Conservation (phyloP, 2,329 filamentous ascomycete species). For the Penicillium sp. region DNA sequence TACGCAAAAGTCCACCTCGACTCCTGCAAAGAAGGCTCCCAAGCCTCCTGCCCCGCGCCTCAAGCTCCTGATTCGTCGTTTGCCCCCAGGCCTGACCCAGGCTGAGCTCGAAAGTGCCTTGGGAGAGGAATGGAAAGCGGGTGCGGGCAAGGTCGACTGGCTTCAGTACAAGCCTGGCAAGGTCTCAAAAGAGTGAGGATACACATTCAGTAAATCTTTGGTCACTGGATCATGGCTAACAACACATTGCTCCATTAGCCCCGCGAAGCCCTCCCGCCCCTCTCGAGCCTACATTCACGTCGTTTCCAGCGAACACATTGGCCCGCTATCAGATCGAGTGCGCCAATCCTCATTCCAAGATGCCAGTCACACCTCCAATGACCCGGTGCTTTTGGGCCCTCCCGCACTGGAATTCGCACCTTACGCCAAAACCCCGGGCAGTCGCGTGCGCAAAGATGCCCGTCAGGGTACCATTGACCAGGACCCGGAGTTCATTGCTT, state of each 20-base stretch:
- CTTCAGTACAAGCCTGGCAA: constrained; percentile 73
- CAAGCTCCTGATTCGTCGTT: constrained; percentile 80
- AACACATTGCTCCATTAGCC: constrained; percentile 48
- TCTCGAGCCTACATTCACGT: constrained; percentile 82
- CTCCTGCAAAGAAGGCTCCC: constrained; percentile 48
- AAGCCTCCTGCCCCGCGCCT: constrained; percentile 62
- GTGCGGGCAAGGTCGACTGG: constrained; percentile 85
- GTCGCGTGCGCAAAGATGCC: constrained; percentile 74
- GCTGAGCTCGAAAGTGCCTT: constrained; percentile 72
- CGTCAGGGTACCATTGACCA: constrained; percentile 95
- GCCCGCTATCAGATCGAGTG: constrained; percentile 69
- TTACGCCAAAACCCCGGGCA: constrained; percentile 78
- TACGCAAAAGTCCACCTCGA: constrained; percentile 47
- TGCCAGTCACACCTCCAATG: constrained; percentile 73
- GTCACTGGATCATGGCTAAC: background rate
- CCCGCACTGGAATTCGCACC: constrained; percentile 80
- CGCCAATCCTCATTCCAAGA: constrained; percentile 74
- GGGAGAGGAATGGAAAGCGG: constrained; percentile 78
- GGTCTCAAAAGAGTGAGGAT: constrained; percentile 73
- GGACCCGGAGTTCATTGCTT: constrained; percentile 92
- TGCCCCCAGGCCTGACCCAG: constrained; percentile 83
- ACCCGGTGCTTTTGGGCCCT: constrained; percentile 72
- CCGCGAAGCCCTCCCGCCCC: constrained; percentile 81
- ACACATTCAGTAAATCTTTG: background rate
- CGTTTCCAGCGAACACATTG: constrained; percentile 68